Percentiles rank a stretch among this genome's conserved stretches.
phyloP scores from a whole-genome alignment of 495 filamentous ascomycete species.

The Lasiosphaeria hispida region DNA sequence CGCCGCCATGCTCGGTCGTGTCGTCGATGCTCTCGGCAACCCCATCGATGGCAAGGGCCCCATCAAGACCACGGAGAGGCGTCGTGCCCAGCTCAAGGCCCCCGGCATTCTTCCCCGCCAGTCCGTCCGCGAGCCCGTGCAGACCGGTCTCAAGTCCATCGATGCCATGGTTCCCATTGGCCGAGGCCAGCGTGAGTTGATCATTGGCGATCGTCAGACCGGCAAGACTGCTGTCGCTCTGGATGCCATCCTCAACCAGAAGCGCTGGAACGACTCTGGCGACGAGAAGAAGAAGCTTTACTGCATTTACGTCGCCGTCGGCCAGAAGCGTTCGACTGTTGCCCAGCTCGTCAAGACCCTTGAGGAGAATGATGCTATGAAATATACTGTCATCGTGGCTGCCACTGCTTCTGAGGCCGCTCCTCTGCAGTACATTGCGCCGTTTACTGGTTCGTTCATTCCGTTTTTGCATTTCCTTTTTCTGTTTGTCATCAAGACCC shows the following conservation, averaged over 20 bases:
- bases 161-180: slow-evolving; percentile 99
- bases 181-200: slow-evolving; percentile 99
- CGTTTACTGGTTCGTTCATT: slow-evolving; percentile 78
- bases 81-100: slow-evolving; percentile 98
- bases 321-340: slow-evolving; percentile 99
- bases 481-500: too few species aligned
- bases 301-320: slow-evolving; percentile 98
- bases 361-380: slow-evolving; percentile 99
- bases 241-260: slow-evolving; percentile 98
- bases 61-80: slow-evolving; percentile 83
- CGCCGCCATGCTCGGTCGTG: slow-evolving; percentile 89
- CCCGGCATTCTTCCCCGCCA: slow-evolving; percentile 95
- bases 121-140: slow-evolving; percentile 97
- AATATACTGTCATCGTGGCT: slow-evolving; percentile 93
- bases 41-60: slow-evolving; percentile 99
- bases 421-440: slow-evolving; percentile 91
- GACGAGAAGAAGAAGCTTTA: slow-evolving; percentile 98
- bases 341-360: slow-evolving; percentile 99
- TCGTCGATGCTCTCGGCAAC: slow-evolving; percentile 96
- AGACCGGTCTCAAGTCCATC: slow-evolving; percentile 98
- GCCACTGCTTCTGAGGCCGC: slow-evolving; percentile 97
- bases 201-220: slow-evolving; percentile 99
- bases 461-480: too few species aligned
- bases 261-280: slow-evolving; percentile 86
- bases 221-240: slow-evolving; percentile 99